Percentiles rank a stretch among this genome's conserved stretches.
phyloP scores from a whole-genome alignment of 73 alveolate species.

The Tetrahymena thermophila region DNA sequence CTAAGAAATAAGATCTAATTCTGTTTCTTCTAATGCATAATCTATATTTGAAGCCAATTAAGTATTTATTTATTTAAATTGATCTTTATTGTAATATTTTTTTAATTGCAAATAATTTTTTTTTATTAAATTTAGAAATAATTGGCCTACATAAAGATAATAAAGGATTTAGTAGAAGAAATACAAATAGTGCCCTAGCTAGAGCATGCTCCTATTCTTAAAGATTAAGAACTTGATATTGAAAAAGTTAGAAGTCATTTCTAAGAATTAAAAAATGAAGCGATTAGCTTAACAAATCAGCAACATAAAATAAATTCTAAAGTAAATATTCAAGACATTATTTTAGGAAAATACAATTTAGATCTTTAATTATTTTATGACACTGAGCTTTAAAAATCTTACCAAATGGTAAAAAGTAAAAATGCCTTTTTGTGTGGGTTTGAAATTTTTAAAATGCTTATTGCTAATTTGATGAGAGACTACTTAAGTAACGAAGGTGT shows the following conservation, averaged over 20 bases:
- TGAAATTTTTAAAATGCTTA: neutral
- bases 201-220: neutral
- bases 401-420: neutral
- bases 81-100: neutral
- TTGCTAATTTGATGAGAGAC: neutral
- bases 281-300: neutral
- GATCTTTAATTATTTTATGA: neutral
- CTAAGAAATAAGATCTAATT: neutral
- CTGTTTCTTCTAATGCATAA: neutral
- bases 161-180: neutral
- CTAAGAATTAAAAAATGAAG: neutral
- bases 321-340: neutral
- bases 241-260: neutral
- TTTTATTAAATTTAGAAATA: too few relatives aligned
- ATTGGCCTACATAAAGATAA: neutral
- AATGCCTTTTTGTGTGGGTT: neutral
- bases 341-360: neutral
- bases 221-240: neutral
- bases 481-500: neutral
- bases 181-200: neutral
- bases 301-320: neutral
- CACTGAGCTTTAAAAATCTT: neutral
- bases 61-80: neutral
- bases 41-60: neutral
- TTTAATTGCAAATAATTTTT: neutral